Evolutionary conservation across 257 asterid genomes (phyloP).

Genomic region (Jasminum sambac): DNA sequence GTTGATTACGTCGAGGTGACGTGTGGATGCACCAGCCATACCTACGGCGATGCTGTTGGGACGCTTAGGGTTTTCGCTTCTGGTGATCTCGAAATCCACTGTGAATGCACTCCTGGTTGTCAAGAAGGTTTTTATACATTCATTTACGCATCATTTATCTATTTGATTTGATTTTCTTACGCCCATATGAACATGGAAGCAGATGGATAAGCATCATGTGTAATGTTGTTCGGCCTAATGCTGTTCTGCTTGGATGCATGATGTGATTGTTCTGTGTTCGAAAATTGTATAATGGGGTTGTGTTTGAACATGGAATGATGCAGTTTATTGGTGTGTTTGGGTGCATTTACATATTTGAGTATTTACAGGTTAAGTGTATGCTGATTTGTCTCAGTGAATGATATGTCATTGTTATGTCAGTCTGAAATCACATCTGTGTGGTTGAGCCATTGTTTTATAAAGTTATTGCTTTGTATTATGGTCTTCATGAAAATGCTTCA

Average conservation of each 20-base stretch:
- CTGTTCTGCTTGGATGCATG: background rate
- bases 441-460: background rate
- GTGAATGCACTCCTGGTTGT: conserved; percentile 65
- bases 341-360: background rate
- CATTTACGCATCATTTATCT: background rate
- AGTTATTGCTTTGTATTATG: background rate
- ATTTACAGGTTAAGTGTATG: conserved; percentile 7
- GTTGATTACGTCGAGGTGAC: conserved; percentile 58
- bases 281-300: background rate
- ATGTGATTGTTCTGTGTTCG: background rate
- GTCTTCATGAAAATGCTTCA: background rate
- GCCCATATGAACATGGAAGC: background rate
- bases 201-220: background rate
- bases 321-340: background rate
- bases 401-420: background rate
- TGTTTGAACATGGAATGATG: background rate
- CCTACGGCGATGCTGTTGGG: conserved; percentile 66
- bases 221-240: background rate
- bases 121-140: conserved; percentile 40
- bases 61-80: conserved; percentile 56
- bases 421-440: background rate
- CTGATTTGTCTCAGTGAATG: background rate
- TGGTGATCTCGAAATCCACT: conserved; percentile 55
- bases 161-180: background rate
- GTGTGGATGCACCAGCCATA: conserved; percentile 67